phyloP scores from a whole-genome alignment of 1,284 basidiomycete species.

The Rhodotorula sp. region DNA sequence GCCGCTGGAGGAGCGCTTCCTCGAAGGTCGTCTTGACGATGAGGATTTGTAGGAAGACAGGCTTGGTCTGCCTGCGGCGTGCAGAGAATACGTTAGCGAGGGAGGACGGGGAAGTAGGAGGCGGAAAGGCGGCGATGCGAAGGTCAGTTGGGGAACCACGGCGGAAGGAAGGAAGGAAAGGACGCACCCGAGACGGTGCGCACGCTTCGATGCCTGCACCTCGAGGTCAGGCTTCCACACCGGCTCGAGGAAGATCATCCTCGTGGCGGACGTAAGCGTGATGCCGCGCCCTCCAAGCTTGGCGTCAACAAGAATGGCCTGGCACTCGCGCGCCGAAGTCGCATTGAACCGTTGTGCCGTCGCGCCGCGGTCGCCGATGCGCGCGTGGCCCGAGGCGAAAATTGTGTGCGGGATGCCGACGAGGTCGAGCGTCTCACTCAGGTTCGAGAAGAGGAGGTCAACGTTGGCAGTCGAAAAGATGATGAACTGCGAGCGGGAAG shows the following conservation, averaged over 20 bases:
- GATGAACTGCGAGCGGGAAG: constrained; percentile 28
- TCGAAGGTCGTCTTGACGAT: constrained; percentile 33
- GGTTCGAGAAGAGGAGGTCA: constrained; percentile 37
- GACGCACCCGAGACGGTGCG: constrained; percentile 35
- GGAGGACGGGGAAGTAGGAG: not conserved
- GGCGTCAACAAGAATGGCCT: constrained; percentile 39
- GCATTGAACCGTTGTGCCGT: constrained; percentile 35
- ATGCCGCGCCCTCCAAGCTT: constrained; percentile 38
- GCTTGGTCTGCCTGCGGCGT: constrained; percentile 25
- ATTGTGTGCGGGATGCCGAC: constrained; percentile 35
- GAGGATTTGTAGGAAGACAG: constrained; percentile 34
- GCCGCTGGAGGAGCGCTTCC: constrained; percentile 26
- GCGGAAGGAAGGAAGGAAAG: not conserved
- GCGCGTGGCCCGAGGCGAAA: constrained; percentile 28
- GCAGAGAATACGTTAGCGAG: too few species aligned
- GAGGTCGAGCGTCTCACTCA: constrained; percentile 41
- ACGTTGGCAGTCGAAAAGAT: constrained; percentile 29
- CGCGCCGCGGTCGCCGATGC: constrained; percentile 28
- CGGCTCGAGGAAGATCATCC: constrained; percentile 39
- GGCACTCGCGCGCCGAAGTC: constrained; percentile 21
- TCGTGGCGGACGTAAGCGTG: constrained; percentile 23
- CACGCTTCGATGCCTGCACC: constrained; percentile 37
- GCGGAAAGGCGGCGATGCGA: too few species aligned
- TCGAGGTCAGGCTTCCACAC: constrained; percentile 37
- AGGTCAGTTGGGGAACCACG: not conserved